A percentile compares a stretch with the other conserved stretches of the same genome.
phyloP scores from a whole-genome alignment of 2,329 filamentous ascomycete species.

The Coleophoma cylindrospora region DNA sequence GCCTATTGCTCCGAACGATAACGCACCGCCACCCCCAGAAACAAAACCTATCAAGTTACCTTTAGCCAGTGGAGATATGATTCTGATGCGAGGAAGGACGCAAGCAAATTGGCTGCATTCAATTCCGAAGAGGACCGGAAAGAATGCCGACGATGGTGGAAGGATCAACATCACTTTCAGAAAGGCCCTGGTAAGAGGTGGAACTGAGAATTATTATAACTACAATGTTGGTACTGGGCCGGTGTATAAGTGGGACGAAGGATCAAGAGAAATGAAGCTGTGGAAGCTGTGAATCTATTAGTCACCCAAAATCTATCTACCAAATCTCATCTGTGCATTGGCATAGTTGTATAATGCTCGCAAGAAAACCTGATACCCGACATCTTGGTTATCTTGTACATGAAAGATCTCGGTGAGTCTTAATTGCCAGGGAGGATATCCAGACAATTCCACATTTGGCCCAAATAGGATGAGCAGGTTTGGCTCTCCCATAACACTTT shows the following conservation, averaged over 20 bases:
- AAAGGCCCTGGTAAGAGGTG: slow-evolving; percentile 62
- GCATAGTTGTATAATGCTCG: slow-evolving; percentile 79
- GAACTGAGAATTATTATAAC: slow-evolving; percentile 78
- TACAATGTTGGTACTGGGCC: slow-evolving; percentile 73
- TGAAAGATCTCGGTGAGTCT: slow-evolving; percentile 91
- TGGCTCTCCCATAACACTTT: slow-evolving; percentile 79
- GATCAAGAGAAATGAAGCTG: slow-evolving; percentile 35
- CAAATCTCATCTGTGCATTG: slow-evolving; percentile 79
- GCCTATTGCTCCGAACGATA: slow-evolving; percentile 36
- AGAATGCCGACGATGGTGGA: slow-evolving; percentile 55
- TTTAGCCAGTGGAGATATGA: slow-evolving; percentile 68
- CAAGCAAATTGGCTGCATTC: slow-evolving; percentile 74
- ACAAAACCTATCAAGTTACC: slow-evolving; percentile 43
- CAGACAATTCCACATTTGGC: slow-evolving; percentile 75
- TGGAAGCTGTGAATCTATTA: slow-evolving; percentile 14
- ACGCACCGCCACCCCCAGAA: slow-evolving; percentile 18
- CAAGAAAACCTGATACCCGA: slow-evolving; percentile 93
- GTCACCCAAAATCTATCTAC: slow-evolving; percentile 16
- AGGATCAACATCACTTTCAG: slow-evolving; percentile 77
- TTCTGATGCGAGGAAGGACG: slow-evolving; percentile 72
- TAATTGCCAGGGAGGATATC: slow-evolving; percentile 96
- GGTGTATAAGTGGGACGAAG: slow-evolving; percentile 63
- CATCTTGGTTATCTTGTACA: slow-evolving; percentile 69
- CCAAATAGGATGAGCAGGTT: slow-evolving; percentile 86
- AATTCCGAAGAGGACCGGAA: slow-evolving; percentile 68